These are phyloP conservation scores for Claviceps maximensis DNA, from an alignment of 2,329 filamentous ascomycete genomes.

Conservation along the genomic window DNA sequence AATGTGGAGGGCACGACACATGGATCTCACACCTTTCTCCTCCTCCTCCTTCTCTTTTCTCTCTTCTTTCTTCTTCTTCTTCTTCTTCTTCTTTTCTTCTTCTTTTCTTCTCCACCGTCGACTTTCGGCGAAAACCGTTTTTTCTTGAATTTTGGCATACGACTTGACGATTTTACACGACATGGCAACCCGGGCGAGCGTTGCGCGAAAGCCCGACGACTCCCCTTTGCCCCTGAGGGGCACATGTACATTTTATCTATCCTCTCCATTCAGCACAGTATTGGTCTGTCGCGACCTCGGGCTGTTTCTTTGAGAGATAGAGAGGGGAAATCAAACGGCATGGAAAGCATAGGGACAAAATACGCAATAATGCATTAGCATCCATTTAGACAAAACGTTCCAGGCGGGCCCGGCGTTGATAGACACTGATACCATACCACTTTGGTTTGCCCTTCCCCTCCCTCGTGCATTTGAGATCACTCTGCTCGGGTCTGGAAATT, in stretches of 20 bases:
- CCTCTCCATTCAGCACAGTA: not conserved
- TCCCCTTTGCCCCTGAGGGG: not conserved
- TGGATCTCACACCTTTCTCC: not conserved
- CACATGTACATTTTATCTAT: not conserved
- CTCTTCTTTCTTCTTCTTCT: not conserved
- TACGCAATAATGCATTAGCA: conserved; percentile 1
- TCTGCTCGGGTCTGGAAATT: not conserved
- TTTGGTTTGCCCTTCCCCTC: not conserved
- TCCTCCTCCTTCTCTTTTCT: not conserved
- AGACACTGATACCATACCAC: conserved; percentile 12
- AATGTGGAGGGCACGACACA: not conserved
- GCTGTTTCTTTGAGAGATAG: not conserved
- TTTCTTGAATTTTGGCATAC: conserved; percentile 2
- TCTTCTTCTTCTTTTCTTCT: not conserved
- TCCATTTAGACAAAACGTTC: conserved; percentile 9
- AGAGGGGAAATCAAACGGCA: not conserved
- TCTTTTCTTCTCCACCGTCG: not conserved
- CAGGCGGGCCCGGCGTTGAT: conserved; percentile 12
- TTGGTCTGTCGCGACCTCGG: not conserved
- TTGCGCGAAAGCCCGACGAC: not conserved
- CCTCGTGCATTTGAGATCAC: not conserved
- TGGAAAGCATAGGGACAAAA: not conserved
- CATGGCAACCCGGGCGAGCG: conserved; percentile 2
- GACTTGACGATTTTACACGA: conserved; percentile 6
- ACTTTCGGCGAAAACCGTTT: not conserved